Conservation (phyloP, 2,329 filamentous ascomycete genomes). For the Diaporthe eres region DNA sequence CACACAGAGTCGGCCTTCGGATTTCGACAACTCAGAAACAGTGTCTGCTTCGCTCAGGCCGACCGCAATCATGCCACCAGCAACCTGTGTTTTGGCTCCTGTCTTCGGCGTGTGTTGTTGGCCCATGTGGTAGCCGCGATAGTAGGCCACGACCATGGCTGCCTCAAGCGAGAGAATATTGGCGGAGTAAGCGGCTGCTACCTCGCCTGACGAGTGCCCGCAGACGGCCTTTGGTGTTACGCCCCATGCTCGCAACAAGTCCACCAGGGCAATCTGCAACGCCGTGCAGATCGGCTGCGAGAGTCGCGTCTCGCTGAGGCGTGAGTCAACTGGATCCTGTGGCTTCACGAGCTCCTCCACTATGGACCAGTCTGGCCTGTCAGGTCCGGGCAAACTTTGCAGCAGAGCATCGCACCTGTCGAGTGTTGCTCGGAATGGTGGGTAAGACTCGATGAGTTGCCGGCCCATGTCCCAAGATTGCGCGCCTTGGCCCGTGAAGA, state of each 20-base stretch:
- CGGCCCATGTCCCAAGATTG: slow-evolving; percentile 52
- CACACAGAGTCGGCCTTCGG: slow-evolving; percentile 44
- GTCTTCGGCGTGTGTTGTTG: background rate
- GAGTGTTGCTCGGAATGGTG: background rate
- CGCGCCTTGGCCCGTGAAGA: slow-evolving; percentile 54
- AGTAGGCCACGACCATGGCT: slow-evolving; percentile 31
- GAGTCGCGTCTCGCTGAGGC: slow-evolving; percentile 34
- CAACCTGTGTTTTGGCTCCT: background rate
- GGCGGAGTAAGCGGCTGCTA: slow-evolving; percentile 21
- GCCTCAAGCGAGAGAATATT: background rate
- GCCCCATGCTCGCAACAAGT: slow-evolving; percentile 47
- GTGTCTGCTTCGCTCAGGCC: slow-evolving; percentile 54
- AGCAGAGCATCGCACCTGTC: background rate
- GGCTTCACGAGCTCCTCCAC: slow-evolving; percentile 5
- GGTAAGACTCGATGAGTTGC: slow-evolving; percentile 15
- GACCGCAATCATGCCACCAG: slow-evolving; percentile 64
- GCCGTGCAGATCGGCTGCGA: slow-evolving; percentile 52
- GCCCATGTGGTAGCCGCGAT: slow-evolving; percentile 21
- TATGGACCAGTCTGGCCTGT: slow-evolving; percentile 35
- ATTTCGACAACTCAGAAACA: slow-evolving; percentile 46
- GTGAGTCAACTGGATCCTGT: background rate
- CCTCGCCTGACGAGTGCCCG: slow-evolving; percentile 47
- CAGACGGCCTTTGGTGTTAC: slow-evolving; percentile 46
- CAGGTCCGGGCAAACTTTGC: background rate
- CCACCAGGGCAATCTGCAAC: slow-evolving; percentile 55